Base-by-base conservation (phyloP, 2,329 filamentous ascomycete genomes). In the Blastomyces percursus region DNA sequence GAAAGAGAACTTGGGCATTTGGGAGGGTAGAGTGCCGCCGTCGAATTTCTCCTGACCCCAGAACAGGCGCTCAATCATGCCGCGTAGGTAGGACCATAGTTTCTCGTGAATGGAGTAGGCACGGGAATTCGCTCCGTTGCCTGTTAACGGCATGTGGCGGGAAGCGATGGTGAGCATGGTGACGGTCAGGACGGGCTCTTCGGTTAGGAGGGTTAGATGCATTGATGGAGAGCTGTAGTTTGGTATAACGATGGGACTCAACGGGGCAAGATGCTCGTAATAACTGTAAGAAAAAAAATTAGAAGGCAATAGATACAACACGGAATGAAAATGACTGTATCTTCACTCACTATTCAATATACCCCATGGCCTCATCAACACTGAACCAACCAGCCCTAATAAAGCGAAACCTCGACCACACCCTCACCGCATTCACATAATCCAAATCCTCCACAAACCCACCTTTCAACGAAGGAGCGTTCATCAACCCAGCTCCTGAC, bases 381-480 rank as follows among this genome's bases (percentile, higher is more conserved):
- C 91, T 96, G 73, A 99, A 94, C 93, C 93, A 97, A 11, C 94
- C 94, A 9, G 91, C 91, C 61, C 91, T 86, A n/a, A 97, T 93
- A 72, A 97, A 97, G 52, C 92, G 87, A 73, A 96, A 92, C 66
- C 91, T 82, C 1, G 87, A 86, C 94, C 94, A 99, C n/a, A 91
- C 88, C 69, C 85, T 86, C 64, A 96, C 77, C 0, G 92, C 92
- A 63, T 89, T 84, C 51, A 82, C 77, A 68, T 72, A 75, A 38
- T 75, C 73, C 3, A 73, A 67, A 63, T 78, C 75, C 55, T 72
- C 71, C 3, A 19, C 32, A 56, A 35, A 56, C 2, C 54, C 54
- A 5, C 54, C 35, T n/a, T 56, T 56, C 30, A 56, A 11, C 54
- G 19, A 38, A 12, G 54, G 27, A 11, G 54, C 32, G 21, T 38